A percentile compares a stretch with the other conserved stretches of the same genome.
phyloP scores from a whole-genome alignment of 148 eudicot species.

The Silene conica region DNA sequence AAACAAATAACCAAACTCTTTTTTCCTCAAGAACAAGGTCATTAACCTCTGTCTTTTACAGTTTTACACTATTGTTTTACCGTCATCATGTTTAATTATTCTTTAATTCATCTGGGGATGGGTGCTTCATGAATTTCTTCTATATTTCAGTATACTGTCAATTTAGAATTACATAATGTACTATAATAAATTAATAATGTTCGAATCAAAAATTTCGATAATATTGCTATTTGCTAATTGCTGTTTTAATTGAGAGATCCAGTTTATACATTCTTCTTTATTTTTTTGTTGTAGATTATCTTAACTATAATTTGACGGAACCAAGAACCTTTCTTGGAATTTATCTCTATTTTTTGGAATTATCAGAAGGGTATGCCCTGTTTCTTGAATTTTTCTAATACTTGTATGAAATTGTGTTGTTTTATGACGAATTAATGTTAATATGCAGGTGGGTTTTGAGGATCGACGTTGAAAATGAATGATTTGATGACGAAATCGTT shows the following conservation, averaged over 20 bases:
- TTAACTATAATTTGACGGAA: neutral
- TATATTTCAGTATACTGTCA: neutral
- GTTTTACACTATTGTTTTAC: neutral
- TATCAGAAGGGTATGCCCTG: conserved; percentile 18
- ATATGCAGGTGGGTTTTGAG: conserved; percentile 29
- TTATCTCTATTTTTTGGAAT: neutral
- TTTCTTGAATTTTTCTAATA: neutral
- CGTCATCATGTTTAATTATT: neutral
- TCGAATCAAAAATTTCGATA: neutral
- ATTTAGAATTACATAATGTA: neutral
- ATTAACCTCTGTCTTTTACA: neutral
- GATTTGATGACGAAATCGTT: conserved; percentile 90
- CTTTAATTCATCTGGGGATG: neutral
- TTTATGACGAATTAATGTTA: conserved; percentile 2
- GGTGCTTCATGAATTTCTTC: neutral
- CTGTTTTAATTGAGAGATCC: neutral
- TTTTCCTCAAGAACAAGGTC: conserved; percentile 19
- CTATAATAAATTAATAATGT: neutral
- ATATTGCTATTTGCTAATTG: neutral
- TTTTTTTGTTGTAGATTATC: neutral
- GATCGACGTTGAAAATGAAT: conserved; percentile 46
- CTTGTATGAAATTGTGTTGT: neutral
- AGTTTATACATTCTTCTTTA: neutral
- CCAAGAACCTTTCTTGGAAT: conserved; percentile 3
- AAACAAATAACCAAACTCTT: conserved; percentile 2